phyloP scores from a whole-genome alignment of 2,329 filamentous ascomycete species.

The Diatrype stigma region DNA sequence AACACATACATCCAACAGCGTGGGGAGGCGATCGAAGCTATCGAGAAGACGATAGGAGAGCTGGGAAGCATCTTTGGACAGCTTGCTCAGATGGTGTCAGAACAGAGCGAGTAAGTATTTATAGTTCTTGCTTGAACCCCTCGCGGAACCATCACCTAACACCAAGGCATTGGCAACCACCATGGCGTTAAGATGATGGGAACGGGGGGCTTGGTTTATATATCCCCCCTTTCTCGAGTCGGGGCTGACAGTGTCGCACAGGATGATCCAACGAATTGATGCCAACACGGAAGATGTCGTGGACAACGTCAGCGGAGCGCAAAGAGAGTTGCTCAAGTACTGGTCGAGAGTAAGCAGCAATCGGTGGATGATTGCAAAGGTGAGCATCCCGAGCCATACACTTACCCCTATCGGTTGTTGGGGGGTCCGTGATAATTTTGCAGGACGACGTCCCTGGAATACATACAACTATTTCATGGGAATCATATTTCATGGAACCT shows the following conservation, averaged over 20 bases:
- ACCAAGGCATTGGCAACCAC: too few species aligned
- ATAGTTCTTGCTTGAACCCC: too few species aligned
- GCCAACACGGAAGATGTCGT: conserved; percentile 97
- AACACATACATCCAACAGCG: conserved; percentile 91
- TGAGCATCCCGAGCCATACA: neutral
- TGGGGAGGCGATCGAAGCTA: conserved; percentile 93
- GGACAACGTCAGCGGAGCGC: conserved; percentile 95
- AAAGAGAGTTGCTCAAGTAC: conserved; percentile 93
- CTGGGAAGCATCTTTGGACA: conserved; percentile 91
- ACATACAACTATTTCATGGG: too few species aligned
- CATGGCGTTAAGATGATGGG: too few species aligned
- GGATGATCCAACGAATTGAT: conserved; percentile 93
- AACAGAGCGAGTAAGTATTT: conserved; percentile 64
- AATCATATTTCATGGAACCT: too few species aligned
- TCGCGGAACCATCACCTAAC: too few species aligned
- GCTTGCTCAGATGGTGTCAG: conserved; percentile 91
- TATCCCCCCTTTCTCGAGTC: neutral
- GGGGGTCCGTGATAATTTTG: too few species aligned
- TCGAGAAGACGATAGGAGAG: conserved; percentile 91
- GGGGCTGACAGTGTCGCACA: conserved; percentile 31
- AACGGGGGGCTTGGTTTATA: too few species aligned
- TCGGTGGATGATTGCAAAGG: conserved; percentile 80
- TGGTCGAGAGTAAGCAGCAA: conserved; percentile 94
- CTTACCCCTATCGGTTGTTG: neutral
- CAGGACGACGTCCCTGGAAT: too few species aligned